Evolutionary conservation across 2,329 filamentous ascomycete species (phyloP), one percentile per base, ranked within the genome.

Genomic region (Alternaria brassicicola): DNA sequence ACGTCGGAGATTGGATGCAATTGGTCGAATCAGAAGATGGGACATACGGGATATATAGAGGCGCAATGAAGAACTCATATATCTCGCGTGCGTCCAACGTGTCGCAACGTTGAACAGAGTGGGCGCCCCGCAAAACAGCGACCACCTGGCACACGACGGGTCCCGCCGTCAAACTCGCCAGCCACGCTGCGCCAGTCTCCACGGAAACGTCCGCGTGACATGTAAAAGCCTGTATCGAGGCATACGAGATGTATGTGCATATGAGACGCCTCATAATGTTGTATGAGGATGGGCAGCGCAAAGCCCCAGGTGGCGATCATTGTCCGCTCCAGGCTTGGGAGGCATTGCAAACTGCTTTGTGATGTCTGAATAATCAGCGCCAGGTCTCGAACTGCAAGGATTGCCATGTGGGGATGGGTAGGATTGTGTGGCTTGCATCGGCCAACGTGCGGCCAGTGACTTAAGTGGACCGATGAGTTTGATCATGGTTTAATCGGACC

Each of bases 341-440:
- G 28, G 43, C 30, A 33, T 2, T 15, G 43, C 17, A 30, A n/a
- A 38, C 28, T 70, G 71, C 69, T 75, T 74, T 65, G 71, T 74
- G 64, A 70, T 71, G 69, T 56, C 70, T 75, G 66, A 73, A 56
- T 73, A 73, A 74, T 73, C 42, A 55, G 25, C 31, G 10, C 30
- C 25, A 19, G 62, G 62, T 61, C 65, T 52, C 48, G 59, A 59
- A 52, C 55, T 52, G 25, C 60, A 50, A 42, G 60, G 48, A 39
- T 51, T 45, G 17, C 60, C 64, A 72, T 70, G 70, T 71, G 69
- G 68, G 65, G 65, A 64, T 61, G 26, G 41, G 12, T 31, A 30
- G 49, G 38, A 53, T 30, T 61, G 50, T 46, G 52, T 35, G 38
- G 52, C 30, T 42, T 46, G 50, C 59, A 47, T 47, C 49, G 42